Evolutionary conservation across 768 basidiomycete species (phyloP).

Genomic region (Naganishia randhawae): DNA sequence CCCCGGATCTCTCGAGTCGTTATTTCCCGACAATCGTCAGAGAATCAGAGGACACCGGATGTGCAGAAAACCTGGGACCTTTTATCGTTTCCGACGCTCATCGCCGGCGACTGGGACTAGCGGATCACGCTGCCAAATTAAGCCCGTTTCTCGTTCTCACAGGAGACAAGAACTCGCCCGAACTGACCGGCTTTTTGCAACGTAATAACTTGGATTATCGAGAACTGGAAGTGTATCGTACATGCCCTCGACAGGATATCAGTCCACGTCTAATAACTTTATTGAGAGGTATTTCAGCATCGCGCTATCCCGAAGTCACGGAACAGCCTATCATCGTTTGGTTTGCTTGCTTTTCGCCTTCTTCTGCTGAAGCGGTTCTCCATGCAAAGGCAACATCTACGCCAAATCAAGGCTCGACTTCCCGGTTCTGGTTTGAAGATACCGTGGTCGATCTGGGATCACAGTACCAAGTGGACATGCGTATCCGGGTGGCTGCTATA

Average conservation of each 20-base stretch:
- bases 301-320: not conserved
- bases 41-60: constrained; percentile 5
- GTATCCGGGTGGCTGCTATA: constrained; percentile 13
- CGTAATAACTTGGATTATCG: not conserved
- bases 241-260: not conserved
- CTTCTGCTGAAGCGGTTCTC: constrained; percentile 21
- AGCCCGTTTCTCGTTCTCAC: constrained; percentile 1
- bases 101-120: not conserved
- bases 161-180: constrained; percentile 15
- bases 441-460: not conserved
- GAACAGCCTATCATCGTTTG: not conserved
- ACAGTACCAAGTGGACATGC: not conserved
- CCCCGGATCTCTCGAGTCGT: not conserved
- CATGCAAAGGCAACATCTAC: not conserved
- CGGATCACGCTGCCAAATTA: not conserved
- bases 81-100: constrained; percentile 14
- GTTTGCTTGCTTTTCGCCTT: constrained; percentile 20
- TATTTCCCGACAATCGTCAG: constrained; percentile 12
- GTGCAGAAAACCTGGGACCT: not conserved
- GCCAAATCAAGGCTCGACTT: not conserved
- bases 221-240: constrained; percentile 18
- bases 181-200: not conserved
- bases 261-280: not conserved
- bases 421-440: not conserved
- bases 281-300: not conserved